Conservation (phyloP, 768 basidiomycete genomes). For the Phaeotremella skinneri region DNA sequence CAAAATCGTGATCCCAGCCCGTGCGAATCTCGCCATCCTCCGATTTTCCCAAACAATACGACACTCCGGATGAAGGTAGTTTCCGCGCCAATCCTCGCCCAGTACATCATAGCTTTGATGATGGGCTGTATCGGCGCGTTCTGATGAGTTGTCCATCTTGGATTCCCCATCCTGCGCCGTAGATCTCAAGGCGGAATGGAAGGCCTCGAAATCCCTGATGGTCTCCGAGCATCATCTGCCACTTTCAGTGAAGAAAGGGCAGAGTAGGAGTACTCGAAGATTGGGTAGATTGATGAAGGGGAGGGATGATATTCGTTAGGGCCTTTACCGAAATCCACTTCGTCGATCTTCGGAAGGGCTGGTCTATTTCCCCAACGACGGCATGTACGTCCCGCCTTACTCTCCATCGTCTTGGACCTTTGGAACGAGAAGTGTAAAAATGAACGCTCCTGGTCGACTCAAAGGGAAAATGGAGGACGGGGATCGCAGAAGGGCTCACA, state of each 20-base stretch:
- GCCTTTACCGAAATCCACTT: slow-evolving; percentile 3
- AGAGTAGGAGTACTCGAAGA: background rate
- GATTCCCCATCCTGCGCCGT: background rate
- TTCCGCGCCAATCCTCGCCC: background rate
- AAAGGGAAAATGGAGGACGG: background rate
- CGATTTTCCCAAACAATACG: background rate
- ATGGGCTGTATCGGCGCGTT: background rate
- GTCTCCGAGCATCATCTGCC: background rate
- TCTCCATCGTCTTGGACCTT: background rate
- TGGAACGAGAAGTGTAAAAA: slow-evolving; percentile 3
- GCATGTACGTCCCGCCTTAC: slow-evolving; percentile 4
- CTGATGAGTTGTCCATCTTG: background rate
- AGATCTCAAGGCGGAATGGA: background rate
- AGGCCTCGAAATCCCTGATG: slow-evolving; percentile 7
- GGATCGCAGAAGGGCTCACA: background rate
- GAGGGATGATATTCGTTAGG: background rate
- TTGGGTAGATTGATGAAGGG: background rate
- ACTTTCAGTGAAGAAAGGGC: background rate
- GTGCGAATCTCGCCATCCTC: background rate
- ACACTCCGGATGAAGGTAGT: background rate
- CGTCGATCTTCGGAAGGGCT: background rate
- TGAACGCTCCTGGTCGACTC: background rate
- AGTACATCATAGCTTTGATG: background rate
- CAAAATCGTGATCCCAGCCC: slow-evolving; percentile 2
- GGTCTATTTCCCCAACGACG: background rate